phyloP scores from a whole-genome alignment of 331 rosid genomes.

The Acacia pycnantha region DNA sequence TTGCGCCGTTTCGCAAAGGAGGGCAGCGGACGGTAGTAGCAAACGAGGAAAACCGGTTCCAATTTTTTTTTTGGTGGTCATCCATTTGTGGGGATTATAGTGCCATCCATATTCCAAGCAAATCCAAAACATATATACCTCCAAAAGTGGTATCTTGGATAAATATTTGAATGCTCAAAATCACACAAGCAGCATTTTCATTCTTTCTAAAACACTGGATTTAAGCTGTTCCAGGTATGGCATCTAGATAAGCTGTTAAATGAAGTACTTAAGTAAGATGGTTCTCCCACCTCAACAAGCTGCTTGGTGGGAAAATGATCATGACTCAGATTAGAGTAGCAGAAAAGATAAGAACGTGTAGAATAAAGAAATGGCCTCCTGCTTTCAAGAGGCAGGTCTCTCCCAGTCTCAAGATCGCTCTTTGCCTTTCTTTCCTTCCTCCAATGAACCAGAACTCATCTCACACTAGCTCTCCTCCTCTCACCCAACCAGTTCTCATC shows the following conservation, averaged over 20 bases:
- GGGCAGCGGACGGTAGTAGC: too few relatives aligned
- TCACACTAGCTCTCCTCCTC: not conserved
- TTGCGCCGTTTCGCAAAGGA: too few relatives aligned
- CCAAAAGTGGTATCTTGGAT: not conserved
- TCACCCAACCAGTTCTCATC: not conserved
- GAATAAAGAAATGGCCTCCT: not conserved
- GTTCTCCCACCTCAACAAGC: not conserved
- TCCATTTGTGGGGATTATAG: not conserved
- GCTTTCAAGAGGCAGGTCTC: not conserved
- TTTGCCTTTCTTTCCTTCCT: not conserved
- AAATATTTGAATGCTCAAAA: not conserved
- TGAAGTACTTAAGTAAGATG: not conserved
- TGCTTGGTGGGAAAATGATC: not conserved
- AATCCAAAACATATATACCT: not conserved
- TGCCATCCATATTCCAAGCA: slow-evolving; percentile 1
- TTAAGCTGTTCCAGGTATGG: not conserved
- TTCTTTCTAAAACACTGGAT: not conserved
- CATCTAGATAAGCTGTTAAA: not conserved
- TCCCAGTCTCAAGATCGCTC: not conserved
- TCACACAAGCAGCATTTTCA: not conserved
- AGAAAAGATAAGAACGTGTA: not conserved
- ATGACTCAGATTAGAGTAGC: not conserved
- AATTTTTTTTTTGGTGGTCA: not conserved
- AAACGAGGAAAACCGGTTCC: too few relatives aligned
- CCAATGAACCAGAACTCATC: not conserved